Conservation (phyloP, 306 rosid genomes). For the Rosa multiflora region DNA sequence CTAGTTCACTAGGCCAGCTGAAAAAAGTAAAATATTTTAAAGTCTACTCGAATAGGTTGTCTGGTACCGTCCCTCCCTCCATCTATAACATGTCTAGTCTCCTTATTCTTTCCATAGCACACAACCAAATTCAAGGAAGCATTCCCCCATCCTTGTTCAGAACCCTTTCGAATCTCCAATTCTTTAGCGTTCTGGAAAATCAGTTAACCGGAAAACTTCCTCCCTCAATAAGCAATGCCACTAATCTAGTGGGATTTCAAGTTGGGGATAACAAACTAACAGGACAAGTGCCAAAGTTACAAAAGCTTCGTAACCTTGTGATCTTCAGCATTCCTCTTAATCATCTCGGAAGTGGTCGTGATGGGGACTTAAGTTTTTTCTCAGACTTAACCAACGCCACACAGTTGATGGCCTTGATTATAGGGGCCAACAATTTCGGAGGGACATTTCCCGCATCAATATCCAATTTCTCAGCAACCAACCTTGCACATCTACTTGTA, state of each 20-base stretch:
- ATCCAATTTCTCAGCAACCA: constrained; percentile 10
- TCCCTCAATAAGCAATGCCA: background rate
- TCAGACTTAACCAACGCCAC: constrained; percentile 7
- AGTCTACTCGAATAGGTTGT: too few species aligned
- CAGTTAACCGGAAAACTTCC: background rate
- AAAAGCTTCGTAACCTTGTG: background rate
- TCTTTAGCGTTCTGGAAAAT: accelerated
- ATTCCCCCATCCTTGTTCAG: background rate
- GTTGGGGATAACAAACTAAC: background rate
- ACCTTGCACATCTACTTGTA: too few species aligned
- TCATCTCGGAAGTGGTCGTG: background rate
- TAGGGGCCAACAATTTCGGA: background rate
- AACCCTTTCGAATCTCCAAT: background rate
- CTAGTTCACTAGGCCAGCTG: constrained; percentile 5
- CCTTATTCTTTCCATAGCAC: too few species aligned
- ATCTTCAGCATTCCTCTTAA: accelerated
- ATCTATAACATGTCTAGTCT: constrained; percentile 34
- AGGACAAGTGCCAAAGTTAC: background rate
- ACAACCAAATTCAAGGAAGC: constrained; percentile 1
- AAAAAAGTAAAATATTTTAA: too few species aligned
- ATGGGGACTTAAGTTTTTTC: constrained; percentile 2
- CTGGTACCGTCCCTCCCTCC: constrained; percentile 26
- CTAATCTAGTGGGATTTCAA: background rate
- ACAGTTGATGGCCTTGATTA: background rate
- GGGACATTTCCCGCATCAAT: background rate